Percentiles rank a stretch among this genome's conserved stretches.
Conservation (phyloP, 202 grass and related monocot genomes). For the Panicum virgatum region DNA sequence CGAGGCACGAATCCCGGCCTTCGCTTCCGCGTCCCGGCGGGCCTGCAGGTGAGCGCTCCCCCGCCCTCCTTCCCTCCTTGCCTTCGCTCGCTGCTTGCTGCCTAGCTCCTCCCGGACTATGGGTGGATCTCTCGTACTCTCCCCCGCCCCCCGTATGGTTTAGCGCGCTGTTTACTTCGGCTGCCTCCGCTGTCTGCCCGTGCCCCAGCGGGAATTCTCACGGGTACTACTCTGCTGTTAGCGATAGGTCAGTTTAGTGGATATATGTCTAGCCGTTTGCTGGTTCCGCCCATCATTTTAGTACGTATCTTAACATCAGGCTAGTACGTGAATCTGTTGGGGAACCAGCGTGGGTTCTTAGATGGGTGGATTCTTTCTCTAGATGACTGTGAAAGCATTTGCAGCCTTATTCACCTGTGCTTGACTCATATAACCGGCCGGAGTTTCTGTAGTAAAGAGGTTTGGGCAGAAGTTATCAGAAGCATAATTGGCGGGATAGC, state of each 20-base stretch:
- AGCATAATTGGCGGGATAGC: background rate
- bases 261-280: background rate
- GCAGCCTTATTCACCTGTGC: background rate
- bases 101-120: background rate
- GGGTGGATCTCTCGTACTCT: background rate
- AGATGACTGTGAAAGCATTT: background rate
- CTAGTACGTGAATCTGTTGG: background rate
- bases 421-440: background rate
- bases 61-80: background rate
- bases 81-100: background rate
- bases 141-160: background rate
- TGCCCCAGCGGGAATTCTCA: background rate
- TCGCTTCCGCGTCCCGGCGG: conserved; percentile 11
- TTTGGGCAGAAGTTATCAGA: background rate
- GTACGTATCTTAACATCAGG: too few species aligned
- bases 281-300: conserved; percentile 2
- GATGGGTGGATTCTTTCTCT: background rate
- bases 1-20: conserved; percentile 28
- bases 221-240: background rate
- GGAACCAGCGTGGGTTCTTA: background rate
- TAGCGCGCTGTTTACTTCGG: background rate
- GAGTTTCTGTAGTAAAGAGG: background rate
- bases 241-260: background rate
- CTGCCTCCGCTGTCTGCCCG: background rate
- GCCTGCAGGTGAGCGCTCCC: conserved; percentile 32